Percentiles rank a stretch among this genome's conserved stretches.
Conservation (phyloP, 2,329 filamentous ascomycete species). For the Trichoderma citrinoviride region DNA sequence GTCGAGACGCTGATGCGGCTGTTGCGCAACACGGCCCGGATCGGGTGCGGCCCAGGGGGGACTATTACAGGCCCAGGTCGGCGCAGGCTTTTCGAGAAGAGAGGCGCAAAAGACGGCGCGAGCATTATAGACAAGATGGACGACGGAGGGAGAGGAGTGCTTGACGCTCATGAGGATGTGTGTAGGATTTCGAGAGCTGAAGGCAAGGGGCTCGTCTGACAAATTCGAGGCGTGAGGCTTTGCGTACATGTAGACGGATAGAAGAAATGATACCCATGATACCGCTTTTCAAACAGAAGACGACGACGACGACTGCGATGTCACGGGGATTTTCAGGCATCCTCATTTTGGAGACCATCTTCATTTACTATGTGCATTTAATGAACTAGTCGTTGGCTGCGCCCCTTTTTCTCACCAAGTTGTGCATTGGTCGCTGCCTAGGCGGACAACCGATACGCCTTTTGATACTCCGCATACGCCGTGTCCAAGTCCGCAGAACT, state of each 20-base stretch:
- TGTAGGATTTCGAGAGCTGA: neutral
- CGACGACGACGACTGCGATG: neutral
- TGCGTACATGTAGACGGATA: neutral
- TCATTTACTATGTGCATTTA: neutral
- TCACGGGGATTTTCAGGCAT: neutral
- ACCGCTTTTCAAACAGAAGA: neutral
- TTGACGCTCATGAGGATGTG: neutral
- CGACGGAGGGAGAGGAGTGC: neutral
- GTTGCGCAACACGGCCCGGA: neutral
- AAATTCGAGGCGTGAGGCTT: neutral
- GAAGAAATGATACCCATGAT: constrained; percentile 11
- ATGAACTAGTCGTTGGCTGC: neutral
- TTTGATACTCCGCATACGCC: neutral
- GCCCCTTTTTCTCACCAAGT: neutral
- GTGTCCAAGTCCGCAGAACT: constrained; percentile 21
- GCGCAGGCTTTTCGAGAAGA: neutral
- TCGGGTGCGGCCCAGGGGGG: neutral
- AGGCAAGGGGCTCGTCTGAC: neutral
- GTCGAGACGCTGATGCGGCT: neutral
- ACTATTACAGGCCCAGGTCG: constrained; percentile 1
- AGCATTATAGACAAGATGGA: neutral
- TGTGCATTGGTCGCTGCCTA: neutral
- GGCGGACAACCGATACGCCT: neutral
- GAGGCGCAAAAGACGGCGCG: neutral
- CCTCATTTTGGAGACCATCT: neutral